phyloP scores from a whole-genome alignment of 345 rosid species.

The Physaria fendleri region DNA sequence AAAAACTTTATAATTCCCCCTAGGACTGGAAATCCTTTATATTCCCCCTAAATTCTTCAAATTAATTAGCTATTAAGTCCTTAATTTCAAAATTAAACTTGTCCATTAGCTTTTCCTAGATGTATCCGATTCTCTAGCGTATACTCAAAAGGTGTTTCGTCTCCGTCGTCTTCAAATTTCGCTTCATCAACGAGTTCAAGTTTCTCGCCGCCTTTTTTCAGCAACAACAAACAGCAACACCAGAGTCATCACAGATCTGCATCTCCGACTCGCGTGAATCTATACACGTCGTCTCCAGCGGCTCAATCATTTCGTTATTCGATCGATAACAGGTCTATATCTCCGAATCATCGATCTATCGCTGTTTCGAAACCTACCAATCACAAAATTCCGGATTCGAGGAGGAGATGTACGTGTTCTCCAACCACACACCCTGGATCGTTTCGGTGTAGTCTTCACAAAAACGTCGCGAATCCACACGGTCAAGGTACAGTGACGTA shows the following conservation, averaged over 20 bases:
- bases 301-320: constrained; percentile 50
- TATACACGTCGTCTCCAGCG: constrained; percentile 35
- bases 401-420: constrained; percentile 76
- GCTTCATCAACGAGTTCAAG: constrained; percentile 56
- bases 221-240: constrained; percentile 23
- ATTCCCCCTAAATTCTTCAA: no score
- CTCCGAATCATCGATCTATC: constrained; percentile 46
- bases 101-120: no score
- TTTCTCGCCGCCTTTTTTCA: constrained; percentile 43
- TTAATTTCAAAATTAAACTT: no score
- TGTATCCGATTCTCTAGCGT: constrained; percentile 35
- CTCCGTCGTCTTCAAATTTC: constrained; percentile 51
- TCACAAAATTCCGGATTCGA: constrained; percentile 34
- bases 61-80: no score
- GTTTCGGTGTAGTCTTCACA: constrained; percentile 74
- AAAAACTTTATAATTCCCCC: no score
- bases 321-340: constrained; percentile 47
- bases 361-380: constrained; percentile 38
- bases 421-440: constrained; percentile 87
- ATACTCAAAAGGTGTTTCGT: constrained; percentile 12
- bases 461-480: constrained; percentile 28
- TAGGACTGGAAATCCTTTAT: no score
- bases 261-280: constrained; percentile 61
- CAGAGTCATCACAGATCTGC: constrained; percentile 44
- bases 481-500: constrained; percentile 31